Base-by-base conservation (phyloP, 495 filamentous ascomycete species). In the Penicillium soppii region DNA sequence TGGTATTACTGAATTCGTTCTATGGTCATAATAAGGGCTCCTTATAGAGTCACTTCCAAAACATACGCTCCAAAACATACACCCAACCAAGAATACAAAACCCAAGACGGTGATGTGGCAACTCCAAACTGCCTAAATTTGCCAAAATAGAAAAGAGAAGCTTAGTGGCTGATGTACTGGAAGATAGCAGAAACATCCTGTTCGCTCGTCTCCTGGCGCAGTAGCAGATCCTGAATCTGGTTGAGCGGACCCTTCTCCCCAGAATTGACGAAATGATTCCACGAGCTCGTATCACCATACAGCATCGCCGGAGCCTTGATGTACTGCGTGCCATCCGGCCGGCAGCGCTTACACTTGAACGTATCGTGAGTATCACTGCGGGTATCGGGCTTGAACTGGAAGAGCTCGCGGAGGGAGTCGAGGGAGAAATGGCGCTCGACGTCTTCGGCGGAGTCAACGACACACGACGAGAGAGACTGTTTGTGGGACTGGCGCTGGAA, bases 401-500 rank as follows among this genome's bases (percentile, higher is more conserved):
- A 99, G 38, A 99, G 73, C 67, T 99, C 92, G 15, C 91, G 76
- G 20, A 99, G 73, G 20, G 83, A 87, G 55, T 97, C 94, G 0
- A 96, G 77, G 4, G 85, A 89, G 66, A 99, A 99, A 67, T 99
- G 94, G 5, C 94, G 80, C 66, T 99, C 94, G 2, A 99, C 95
- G 52, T 99, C 94, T 66, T 97, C 91, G 7, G 90, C 94, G 5
- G 87, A 88, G 67, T 99, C 94, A 7, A 99, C 94, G n/a, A 99
- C 95, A 65, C 94, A 97, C 0, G 90, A 94, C 0, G 90, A 96
- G 5, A 99, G 79, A 0, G 90, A 92, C 68, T 97, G 95, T 69
- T 99, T 99, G 77, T 99, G 94, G 4, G 89, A 94, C 64, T 99
- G 94, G 6, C 94, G 84, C 70, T 97, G 95, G 78, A 99, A 99